Percentiles rank a stretch among this genome's conserved stretches.
Evolutionary conservation across 2,329 filamentous ascomycete genomes (phyloP).

Genomic region (Leptosphaerulina australis): DNA sequence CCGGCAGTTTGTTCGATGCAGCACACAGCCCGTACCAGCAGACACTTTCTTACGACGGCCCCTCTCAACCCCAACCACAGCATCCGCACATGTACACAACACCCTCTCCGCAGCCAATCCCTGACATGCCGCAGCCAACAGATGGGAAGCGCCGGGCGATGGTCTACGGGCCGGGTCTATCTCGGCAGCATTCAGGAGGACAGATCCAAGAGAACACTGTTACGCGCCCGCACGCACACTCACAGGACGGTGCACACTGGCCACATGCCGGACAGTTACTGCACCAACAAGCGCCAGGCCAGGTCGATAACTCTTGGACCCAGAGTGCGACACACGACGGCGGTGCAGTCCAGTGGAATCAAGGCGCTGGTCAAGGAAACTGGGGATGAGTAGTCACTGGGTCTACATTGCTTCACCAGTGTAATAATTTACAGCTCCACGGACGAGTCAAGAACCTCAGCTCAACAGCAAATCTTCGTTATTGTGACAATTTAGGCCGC

Average conservation of each 20-base stretch:
- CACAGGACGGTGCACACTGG: slow-evolving; percentile 11
- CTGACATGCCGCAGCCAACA: slow-evolving; percentile 42
- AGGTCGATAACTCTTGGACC: slow-evolving; percentile 5
- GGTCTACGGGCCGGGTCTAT: slow-evolving; percentile 37
- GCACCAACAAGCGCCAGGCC: slow-evolving; percentile 7
- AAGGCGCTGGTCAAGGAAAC: background rate
- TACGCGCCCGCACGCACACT: slow-evolving; percentile 3
- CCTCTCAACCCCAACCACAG: slow-evolving; percentile 18
- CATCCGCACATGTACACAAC: slow-evolving; percentile 29
- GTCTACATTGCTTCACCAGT: background rate
- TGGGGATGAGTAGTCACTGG: slow-evolving; percentile 5
- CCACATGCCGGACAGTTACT: slow-evolving; percentile 2
- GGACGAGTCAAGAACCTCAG: background rate
- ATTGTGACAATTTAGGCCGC: background rate
- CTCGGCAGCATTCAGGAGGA: slow-evolving; percentile 13
- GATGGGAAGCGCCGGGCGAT: slow-evolving; percentile 42
- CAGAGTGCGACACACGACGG: slow-evolving; percentile 5
- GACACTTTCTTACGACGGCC: slow-evolving; percentile 20
- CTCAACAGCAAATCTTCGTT: slow-evolving; percentile 8
- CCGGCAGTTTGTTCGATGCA: slow-evolving; percentile 30
- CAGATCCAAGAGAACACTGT: slow-evolving; percentile 7
- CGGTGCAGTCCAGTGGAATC: slow-evolving; percentile 15
- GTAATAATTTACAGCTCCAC: background rate
- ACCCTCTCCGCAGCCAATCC: slow-evolving; percentile 37
- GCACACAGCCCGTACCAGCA: slow-evolving; percentile 25